Conservation (phyloP, 257 asterid species). For the Eucommia ulmoides region DNA sequence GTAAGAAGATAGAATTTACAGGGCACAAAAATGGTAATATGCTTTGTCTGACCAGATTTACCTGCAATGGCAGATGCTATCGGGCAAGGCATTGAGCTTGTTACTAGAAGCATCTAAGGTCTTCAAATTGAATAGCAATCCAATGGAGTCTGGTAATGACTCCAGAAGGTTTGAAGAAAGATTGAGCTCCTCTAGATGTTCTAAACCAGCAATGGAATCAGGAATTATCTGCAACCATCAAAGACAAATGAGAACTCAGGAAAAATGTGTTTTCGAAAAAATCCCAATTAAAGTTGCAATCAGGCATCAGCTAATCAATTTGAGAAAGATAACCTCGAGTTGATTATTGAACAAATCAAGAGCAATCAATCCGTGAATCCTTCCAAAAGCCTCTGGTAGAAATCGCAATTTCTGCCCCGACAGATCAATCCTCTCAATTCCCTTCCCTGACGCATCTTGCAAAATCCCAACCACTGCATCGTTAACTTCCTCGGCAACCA, state of each 20-base stretch:
- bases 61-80: constrained; percentile 89
- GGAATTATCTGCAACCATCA: constrained; percentile 45
- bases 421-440: constrained; percentile 48
- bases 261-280: constrained; percentile 2
- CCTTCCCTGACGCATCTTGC: constrained; percentile 52
- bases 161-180: constrained; percentile 60
- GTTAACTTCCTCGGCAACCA: constrained; percentile 32
- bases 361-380: constrained; percentile 35
- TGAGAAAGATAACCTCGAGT: constrained; percentile 37
- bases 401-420: constrained; percentile 43
- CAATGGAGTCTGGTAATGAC: constrained; percentile 64
- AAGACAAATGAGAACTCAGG: not conserved
- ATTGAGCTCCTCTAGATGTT: constrained; percentile 70
- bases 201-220: constrained; percentile 64
- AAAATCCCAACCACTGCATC: constrained; percentile 60
- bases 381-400: constrained; percentile 77
- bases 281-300: constrained; percentile 6
- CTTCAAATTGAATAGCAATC: constrained; percentile 51
- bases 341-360: constrained; percentile 68
- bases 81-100: constrained; percentile 66
- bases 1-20: not conserved
- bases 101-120: constrained; percentile 62
- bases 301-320: not conserved
- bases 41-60: constrained; percentile 11
- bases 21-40: too few relatives aligned